Base-by-base conservation (phyloP, 345 rosid genomes). In the Heritiera littoralis region DNA sequence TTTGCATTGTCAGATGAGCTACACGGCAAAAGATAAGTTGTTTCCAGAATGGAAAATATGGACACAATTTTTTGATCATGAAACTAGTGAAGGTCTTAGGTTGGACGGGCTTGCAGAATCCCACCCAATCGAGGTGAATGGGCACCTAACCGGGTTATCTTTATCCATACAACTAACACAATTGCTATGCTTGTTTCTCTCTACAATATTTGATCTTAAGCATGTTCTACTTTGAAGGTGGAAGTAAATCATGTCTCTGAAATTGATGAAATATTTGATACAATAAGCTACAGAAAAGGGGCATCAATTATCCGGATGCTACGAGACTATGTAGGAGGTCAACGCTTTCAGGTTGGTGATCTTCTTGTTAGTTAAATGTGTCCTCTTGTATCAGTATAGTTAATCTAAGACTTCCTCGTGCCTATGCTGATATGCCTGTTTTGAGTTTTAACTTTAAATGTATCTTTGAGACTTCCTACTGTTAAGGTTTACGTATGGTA, bases 31-130 rank as follows among this genome's bases (percentile, higher is more conserved):
- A 74, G 99, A 96, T 89, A 80, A 86, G 84, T 84, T 96, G 87
- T 94, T 96, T 80, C 97, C 98, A 52, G 94, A 94, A 80, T 94
- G 98, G 99, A 94, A 96, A 82, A 88, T 92, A 76, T 96, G 99
- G 98, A 94, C 97, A 77, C 98, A 94, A 85, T 96, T 96, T 89
- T 87, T 92, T 81, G 92, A 90, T 52, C 61, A 17, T 63, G 97
- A 94, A 86, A 86, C 84, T 79, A 94, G 94, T 45, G 89, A 81
- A 76, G 98, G 98, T 80, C 93, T 96, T 68, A 88, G 91, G 87
- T 84, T 96, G 72, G 99, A 96, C 81, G 95, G 97, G 76, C 98
- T 96, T 79, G 94, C 84, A 49, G 97, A 90, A 86, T 94, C 99
- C 59, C 99, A 96, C 88, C 98, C 99, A 6, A 96, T 96, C 74